Evolutionary conservation across 1,284 basidiomycete species (phyloP).

Genomic region (Cutaneotrichosporon daszewskae): DNA sequence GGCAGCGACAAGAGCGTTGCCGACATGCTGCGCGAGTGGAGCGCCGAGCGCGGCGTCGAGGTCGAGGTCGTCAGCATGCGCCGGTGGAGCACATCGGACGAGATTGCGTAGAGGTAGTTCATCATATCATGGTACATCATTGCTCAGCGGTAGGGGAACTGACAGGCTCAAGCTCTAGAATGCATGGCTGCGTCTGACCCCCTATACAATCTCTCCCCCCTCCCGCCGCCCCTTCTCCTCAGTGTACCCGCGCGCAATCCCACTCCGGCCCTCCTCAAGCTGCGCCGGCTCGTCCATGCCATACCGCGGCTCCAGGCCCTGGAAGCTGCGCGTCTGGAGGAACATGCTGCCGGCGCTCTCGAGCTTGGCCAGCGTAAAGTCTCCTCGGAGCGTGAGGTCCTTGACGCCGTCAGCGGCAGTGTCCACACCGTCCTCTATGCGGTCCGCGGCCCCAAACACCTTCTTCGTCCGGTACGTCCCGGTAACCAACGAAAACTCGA

Average conservation of each 20-base stretch:
- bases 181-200: too few relatives aligned
- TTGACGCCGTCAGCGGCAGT: conserved; percentile 23
- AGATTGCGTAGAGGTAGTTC: not conserved
- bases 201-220: too few relatives aligned
- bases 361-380: conserved; percentile 52
- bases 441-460: conserved; percentile 13
- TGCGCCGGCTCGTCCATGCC: conserved; percentile 74
- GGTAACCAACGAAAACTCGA: conserved; percentile 77
- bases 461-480: conserved; percentile 70
- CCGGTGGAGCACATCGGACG: conserved; percentile 42
- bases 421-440: conserved; percentile 6
- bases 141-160: too few relatives aligned
- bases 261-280: conserved; percentile 81
- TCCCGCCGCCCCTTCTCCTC: conserved; percentile 35
- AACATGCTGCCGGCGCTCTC: conserved; percentile 64
- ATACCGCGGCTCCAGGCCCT: conserved; percentile 72
- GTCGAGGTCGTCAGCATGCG: conserved; percentile 40
- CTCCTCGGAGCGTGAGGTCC: conserved; percentile 58
- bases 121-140: too few relatives aligned
- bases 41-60: conserved; percentile 51
- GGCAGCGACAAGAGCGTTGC: conserved; percentile 57
- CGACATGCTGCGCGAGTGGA: conserved; percentile 65
- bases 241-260: conserved; percentile 80
- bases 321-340: conserved; percentile 58
- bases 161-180: too few relatives aligned